Base-by-base conservation (phyloP, 345 rosid genomes). In the Hibiscus syriacus region DNA sequence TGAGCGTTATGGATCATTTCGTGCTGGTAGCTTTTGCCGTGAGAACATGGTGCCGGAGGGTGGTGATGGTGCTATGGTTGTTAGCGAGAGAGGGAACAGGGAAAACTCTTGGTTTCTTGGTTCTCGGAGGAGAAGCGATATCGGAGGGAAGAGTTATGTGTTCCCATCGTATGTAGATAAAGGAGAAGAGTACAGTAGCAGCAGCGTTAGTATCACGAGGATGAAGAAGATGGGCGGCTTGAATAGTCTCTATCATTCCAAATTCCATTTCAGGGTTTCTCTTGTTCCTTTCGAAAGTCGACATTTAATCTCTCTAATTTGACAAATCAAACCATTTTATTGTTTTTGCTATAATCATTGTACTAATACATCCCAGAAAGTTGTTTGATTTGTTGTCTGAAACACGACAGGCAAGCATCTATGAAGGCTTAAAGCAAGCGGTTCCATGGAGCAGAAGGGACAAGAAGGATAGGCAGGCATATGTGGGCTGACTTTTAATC, bases 231-330 rank as follows among this genome's bases (percentile, higher is more conserved):
- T 78, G 43, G 86, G 84, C 55, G n/a, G n/a, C n/a, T n/a, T n/a
- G n/a, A n/a, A n/a, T n/a, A 48, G 43, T 48, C 64, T 74, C 30
- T 55, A 84, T 53, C 67, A 66, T 61, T 25, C 80, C 55, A 83
- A 76, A 78, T 66, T 90, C 73, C 87, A 72, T 70, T 82, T 85
- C 84, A 88, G 92, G 97, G 97, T 90, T n/a, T 68, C 26, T 19
- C 2, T n/a, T 32, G 4, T 53, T 14, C 25, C 50, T 39, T 39
- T 20, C 5, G 20, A 48, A 48, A 48, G n/a, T 48, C 4, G 20
- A 22, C 22, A 11, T 48, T 48, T 41, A 41, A 27, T 27, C 2
- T 27, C 30, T 27, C 30, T 27, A 27, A 2, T 0, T 32, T 4
- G 38, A 6, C 38, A 1, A 6, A 34, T 9, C 6, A 59, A 30